Base-by-base conservation (phyloP, 768 basidiomycete species). In the Boletus sensibilis region DNA sequence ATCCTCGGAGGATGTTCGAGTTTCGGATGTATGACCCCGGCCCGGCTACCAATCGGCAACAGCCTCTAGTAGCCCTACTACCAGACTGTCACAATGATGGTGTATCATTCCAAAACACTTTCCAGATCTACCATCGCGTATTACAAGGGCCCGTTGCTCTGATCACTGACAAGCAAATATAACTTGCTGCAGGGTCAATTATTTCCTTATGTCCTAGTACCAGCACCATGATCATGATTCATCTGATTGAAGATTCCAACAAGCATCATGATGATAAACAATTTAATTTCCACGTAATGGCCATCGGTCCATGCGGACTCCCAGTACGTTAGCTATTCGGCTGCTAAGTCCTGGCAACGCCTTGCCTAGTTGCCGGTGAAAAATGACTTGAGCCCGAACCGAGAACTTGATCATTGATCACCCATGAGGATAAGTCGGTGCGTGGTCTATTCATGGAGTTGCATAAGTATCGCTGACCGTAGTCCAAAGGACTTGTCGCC, bases 341-440 rank as follows among this genome's bases (percentile, higher is more conserved):
- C 31, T 20, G 34, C 27, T 7, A 29, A 29, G 27, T 29, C 6
- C 27, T 29, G 27, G 27, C 27, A 52, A 38, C 50, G 60, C 45
- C 37, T 45, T 46, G 18, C 23, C 10, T 31, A 39, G 34, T 49
- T 14, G 31, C 59, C 60, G 60, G 46, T 39, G 37, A 12, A 50
- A 40, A 27, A 39, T 45, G 44, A 23, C 14, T 27, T 41, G 37
- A 35, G 12, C 16, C 29, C 7, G 21, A 23, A 44, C 20, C 6
- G 13, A 16, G 34, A 31, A 25, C 44, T 10, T 14, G 5, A 18
- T 18, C 16, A 23, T 54, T 29, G 35, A 34, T 21, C 39, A 13
- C 31, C 46, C 39, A 50, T 46, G 41, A 29, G 46, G 57, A 40
- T 27, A 46, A 54, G 25, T 27, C 16, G 16, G 46, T 49, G 49